These are phyloP conservation scores for Microascus cirrosus DNA, from an alignment of 2,329 filamentous ascomycete species.

Conservation along the genomic window DNA sequence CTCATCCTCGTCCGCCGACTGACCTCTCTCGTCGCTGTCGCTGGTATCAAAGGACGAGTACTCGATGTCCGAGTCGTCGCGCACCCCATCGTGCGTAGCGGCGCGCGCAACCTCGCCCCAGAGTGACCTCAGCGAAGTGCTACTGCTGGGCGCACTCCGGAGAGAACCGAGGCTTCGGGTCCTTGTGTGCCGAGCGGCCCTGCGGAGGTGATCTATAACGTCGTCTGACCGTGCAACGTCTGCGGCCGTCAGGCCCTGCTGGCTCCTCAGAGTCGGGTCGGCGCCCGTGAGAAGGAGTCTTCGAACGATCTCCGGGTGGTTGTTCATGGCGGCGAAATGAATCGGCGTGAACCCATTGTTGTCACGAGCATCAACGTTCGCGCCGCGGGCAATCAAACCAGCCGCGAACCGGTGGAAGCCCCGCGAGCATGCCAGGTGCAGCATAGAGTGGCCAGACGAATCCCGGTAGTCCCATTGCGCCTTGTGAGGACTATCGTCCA, in stretches of 20 bases:
- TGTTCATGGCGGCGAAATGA: constrained; percentile 69
- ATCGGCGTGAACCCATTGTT: constrained; percentile 72
- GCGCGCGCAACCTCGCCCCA: constrained; percentile 44
- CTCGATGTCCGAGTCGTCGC: constrained; percentile 27
- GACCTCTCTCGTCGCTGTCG: constrained; percentile 17
- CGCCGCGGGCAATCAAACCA: constrained; percentile 66
- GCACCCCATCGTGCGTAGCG: constrained; percentile 9
- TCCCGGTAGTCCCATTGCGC: constrained; percentile 55
- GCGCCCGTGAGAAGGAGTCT: constrained; percentile 64
- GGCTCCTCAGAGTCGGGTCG: constrained; percentile 53
- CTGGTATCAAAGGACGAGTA: constrained; percentile 31
- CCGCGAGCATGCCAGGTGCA: constrained; percentile 67
- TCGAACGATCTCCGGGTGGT: constrained; percentile 64
- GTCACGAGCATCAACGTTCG: constrained; percentile 63
- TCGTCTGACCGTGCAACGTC: constrained; percentile 59
- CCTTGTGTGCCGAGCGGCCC: constrained; percentile 49
- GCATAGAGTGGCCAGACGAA: constrained; percentile 65
- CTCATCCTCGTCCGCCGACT: constrained; percentile 23
- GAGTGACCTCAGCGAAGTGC: constrained; percentile 53
- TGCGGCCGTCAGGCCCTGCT: constrained; percentile 58
- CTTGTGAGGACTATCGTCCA: constrained; percentile 60
- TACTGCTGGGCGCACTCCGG: constrained; percentile 53
- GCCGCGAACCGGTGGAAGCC: constrained; percentile 68
- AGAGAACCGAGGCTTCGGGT: constrained; percentile 55
- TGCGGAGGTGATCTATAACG: constrained; percentile 52